Evolutionary conservation across 371 early-diverging fungal genomes (phyloP).

Genomic region (Umbelopsis sp.): DNA sequence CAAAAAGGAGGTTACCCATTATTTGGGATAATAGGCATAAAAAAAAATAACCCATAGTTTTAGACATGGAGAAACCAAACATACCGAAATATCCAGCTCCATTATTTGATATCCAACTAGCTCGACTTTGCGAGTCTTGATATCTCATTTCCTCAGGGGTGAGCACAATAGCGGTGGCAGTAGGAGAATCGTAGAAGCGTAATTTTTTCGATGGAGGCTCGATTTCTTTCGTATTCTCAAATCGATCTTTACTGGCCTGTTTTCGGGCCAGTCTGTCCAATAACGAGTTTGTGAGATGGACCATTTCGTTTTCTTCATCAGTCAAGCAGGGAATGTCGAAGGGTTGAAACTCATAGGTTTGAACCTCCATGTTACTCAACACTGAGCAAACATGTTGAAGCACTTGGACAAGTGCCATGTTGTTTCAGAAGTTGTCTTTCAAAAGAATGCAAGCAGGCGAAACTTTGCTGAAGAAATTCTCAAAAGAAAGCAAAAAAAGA

Average conservation of each 20-base stretch:
- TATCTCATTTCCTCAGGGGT: neutral
- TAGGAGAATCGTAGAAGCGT: neutral
- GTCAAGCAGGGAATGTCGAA: neutral
- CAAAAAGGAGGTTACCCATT: too few species aligned
- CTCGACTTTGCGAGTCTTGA: neutral
- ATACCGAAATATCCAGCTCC: conserved; percentile 13
- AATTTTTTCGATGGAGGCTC: neutral
- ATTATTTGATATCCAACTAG: conserved; percentile 3
- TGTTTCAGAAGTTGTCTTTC: too few species aligned
- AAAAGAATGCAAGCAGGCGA: neutral
- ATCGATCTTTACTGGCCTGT: neutral
- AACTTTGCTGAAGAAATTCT: neutral
- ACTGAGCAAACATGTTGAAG: conserved; percentile 13
- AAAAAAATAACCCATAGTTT: too few species aligned
- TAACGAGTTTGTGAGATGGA: neutral
- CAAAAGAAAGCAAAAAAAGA: neutral
- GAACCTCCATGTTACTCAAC: conserved; percentile 10
- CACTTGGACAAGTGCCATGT: conserved; percentile 16
- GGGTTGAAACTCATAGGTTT: neutral
- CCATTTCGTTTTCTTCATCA: neutral
- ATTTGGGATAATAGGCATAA: too few species aligned
- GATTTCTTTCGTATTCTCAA: neutral
- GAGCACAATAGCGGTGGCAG: neutral
- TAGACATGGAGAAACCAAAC: too few species aligned
- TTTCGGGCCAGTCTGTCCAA: conserved; percentile 1